These are phyloP conservation scores for Antitrichia curtipendula DNA, from an alignment of 225 moss, liverwort and hornwort species.

Conservation along the genomic window DNA sequence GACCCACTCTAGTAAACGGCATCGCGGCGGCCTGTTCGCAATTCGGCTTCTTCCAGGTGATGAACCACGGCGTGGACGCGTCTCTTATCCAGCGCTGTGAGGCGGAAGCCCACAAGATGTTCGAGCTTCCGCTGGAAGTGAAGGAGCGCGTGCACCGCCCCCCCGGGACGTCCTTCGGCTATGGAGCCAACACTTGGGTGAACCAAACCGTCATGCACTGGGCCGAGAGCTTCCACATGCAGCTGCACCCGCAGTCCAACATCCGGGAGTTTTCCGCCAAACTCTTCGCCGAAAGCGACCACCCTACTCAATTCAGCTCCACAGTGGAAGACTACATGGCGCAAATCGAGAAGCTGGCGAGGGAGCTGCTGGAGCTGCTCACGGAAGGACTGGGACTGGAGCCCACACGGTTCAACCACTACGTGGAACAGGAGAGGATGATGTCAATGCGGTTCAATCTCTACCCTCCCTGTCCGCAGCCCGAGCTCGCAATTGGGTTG, in stretches of 20 bases:
- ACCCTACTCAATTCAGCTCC: slow-evolving; percentile 14
- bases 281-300: slow-evolving; percentile 23
- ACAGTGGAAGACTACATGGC: slow-evolving; percentile 40
- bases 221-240: slow-evolving; percentile 58
- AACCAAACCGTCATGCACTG: slow-evolving; percentile 46
- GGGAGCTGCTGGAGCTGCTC: slow-evolving; percentile 21
- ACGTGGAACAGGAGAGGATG: slow-evolving; percentile 27
- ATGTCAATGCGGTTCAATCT: slow-evolving; percentile 40
- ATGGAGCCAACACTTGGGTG: slow-evolving; percentile 44
- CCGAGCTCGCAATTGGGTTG: slow-evolving; percentile 13
- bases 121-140: slow-evolving; percentile 45
- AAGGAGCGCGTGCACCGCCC: slow-evolving; percentile 41
- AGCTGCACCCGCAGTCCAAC: slow-evolving; percentile 33
- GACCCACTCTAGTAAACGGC: not conserved
- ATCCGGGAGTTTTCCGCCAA: slow-evolving; percentile 27
- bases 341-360: slow-evolving; percentile 11
- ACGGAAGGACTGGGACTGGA: slow-evolving; percentile 32
- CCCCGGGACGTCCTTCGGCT: slow-evolving; percentile 30
- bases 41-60: slow-evolving; percentile 73
- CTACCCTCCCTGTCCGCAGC: slow-evolving; percentile 45
- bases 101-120: slow-evolving; percentile 39
- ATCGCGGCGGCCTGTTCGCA: slow-evolving; percentile 24
- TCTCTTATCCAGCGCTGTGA: slow-evolving; percentile 20
- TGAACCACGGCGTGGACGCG: slow-evolving; percentile 56
- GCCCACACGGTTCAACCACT: slow-evolving; percentile 17